Base-by-base conservation (phyloP, 2,329 filamentous ascomycete species). In the Aspergillus vadensis region DNA sequence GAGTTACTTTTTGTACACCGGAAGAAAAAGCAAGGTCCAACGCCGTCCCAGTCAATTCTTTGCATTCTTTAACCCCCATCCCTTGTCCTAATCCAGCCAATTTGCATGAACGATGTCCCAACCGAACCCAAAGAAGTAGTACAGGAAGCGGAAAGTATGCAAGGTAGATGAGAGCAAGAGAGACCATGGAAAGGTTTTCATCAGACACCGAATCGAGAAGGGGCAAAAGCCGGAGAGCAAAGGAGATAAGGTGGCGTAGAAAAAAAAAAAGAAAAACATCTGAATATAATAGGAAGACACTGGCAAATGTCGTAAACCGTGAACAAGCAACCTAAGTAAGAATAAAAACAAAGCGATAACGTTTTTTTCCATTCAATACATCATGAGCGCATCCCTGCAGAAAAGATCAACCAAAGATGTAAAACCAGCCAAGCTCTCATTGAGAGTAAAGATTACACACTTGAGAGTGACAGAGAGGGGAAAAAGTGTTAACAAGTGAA, bases 361-460 rank as follows among this genome's bases (percentile, higher is more conserved):
- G 70, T 67, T 70, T 70, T 71, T 68, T 67, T 70, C 65, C 67
- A 69, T 74, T 74, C 73, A 73, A 69, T 75, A 75, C 71, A 71
- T 72, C 70, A 63, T 70, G 65, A 74, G 69, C 68, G 70, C 69
- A 70, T 66, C 62, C 66, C 61, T 59, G 66, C 65, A 57, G 59
- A 64, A 59, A 67, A 64, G 47, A 66, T 65, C 58, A 64, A 68
- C 53, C 63, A 61, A 56, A 57, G 60, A 67, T 66, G 58, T 50
- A 68, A 70, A 71, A 63, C 71, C 72, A 74, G 68, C 72, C 74
- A 74, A 73, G 71, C 70, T 74, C 74, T 72, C 72, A 68, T 65
- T 68, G 69, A 73, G 71, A 76, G 73, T 73, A 75, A 70, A 76
- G 73, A 76, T 75, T 76, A 77, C 74, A 76, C 71, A 72, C 67